Conservation (phyloP, 2,329 filamentous ascomycete species). For the Chrysoporthe deuterocubensis region DNA sequence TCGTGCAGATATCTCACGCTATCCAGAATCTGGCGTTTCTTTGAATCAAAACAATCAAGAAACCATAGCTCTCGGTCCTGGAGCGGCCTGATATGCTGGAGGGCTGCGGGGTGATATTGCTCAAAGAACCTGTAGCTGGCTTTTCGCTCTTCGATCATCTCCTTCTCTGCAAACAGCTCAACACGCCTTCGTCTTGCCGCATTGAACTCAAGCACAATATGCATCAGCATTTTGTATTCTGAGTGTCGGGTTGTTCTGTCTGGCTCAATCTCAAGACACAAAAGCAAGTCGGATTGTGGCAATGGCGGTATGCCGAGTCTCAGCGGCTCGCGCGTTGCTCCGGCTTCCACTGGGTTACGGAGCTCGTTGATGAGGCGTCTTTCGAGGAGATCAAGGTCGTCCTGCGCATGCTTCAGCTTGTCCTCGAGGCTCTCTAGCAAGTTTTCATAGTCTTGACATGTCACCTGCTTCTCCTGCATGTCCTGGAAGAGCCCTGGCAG, state of each 20-base stretch:
- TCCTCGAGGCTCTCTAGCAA: not conserved
- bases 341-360: not conserved
- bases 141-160: not conserved
- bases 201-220: not conserved
- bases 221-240: not conserved
- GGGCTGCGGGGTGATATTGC: not conserved
- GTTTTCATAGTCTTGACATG: not conserved
- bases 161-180: not conserved
- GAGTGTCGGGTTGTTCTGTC: not conserved
- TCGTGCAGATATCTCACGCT: not conserved
- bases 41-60: not conserved
- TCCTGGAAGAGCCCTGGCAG: not conserved
- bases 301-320: not conserved
- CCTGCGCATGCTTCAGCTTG: not conserved
- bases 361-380: not conserved
- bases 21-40: not conserved
- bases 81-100: not conserved
- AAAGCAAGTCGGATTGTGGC: not conserved
- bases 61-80: not conserved
- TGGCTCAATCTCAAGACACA: not conserved
- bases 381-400: not conserved
- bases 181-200: not conserved
- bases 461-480: not conserved
- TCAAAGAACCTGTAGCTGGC: not conserved
- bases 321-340: not conserved